A percentile compares a stretch with the other conserved stretches of the same genome.
phyloP scores from a whole-genome alignment of 352 stramenopile species.

The Phytophthora pseudosyringae region DNA sequence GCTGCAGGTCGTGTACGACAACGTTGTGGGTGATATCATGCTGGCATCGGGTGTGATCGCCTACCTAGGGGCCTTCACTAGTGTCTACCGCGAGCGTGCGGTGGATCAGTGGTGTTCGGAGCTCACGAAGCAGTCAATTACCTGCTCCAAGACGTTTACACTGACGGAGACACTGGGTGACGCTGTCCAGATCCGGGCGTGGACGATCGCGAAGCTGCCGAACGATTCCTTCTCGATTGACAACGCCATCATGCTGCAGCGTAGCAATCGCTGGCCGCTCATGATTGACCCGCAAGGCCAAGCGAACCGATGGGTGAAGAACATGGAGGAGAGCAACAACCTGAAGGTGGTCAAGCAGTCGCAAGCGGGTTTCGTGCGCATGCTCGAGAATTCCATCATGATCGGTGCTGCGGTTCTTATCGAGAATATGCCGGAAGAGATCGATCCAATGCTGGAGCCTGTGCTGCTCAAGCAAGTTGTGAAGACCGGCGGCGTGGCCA shows the following conservation, averaged over 20 bases:
- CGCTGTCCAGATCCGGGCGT: conserved; percentile 92
- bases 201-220: conserved; percentile 95
- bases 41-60: conserved; percentile 94
- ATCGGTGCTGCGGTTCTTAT: conserved; percentile 94
- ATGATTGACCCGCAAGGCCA: conserved; percentile 97
- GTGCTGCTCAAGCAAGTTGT: conserved; percentile 94
- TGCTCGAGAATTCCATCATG: conserved; percentile 95
- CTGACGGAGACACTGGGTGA: conserved; percentile 92
- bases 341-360: conserved; percentile 95
- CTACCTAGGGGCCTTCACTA: conserved; percentile 94
- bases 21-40: conserved; percentile 94
- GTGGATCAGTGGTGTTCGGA: conserved; percentile 83
- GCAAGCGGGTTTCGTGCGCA: conserved; percentile 93
- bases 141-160: conserved; percentile 81
- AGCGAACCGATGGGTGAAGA: conserved; percentile 95
- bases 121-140: conserved; percentile 71
- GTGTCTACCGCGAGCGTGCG: conserved; percentile 90
- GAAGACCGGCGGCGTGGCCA: conserved; percentile 87
- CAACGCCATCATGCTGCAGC: conserved; percentile 94
- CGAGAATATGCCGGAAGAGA: conserved; percentile 93
- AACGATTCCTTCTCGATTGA: conserved; percentile 96
- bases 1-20: conserved; percentile 89
- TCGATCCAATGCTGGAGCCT: conserved; percentile 95
- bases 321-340: conserved; percentile 91
- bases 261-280: conserved; percentile 94